phyloP scores from a whole-genome alignment of 306 rosid species.

The Vachellia collinsii region DNA sequence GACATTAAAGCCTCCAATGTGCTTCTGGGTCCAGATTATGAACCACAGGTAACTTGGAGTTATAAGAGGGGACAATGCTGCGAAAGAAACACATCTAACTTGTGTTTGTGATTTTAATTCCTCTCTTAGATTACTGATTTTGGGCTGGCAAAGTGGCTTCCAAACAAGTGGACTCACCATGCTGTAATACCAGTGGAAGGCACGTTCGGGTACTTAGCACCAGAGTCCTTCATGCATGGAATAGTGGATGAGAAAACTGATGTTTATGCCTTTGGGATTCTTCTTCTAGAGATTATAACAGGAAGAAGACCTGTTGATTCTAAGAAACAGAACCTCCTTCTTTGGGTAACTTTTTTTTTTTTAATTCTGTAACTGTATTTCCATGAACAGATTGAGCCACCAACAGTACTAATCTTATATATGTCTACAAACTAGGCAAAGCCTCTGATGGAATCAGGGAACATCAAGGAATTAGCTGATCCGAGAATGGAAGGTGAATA shows the following conservation, averaged over 20 bases:
- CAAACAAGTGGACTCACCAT: constrained; percentile 96
- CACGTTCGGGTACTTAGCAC: constrained; percentile 92
- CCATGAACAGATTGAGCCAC: not conserved
- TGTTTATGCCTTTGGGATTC: constrained; percentile 81
- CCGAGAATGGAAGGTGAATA: constrained; percentile 70
- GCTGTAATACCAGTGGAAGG: constrained; percentile 94
- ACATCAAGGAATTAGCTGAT: constrained; percentile 69
- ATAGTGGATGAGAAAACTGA: constrained; percentile 93
- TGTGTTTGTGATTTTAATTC: not conserved
- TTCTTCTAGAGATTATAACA: constrained; percentile 83
- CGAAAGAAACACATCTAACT: not conserved
- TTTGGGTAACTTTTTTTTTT: constrained; percentile 63
- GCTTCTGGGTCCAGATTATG: constrained; percentile 91
- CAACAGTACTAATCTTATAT: not conserved
- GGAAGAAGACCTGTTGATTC: constrained; percentile 93
- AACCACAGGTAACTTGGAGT: constrained; percentile 71
- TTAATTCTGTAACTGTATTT: not conserved
- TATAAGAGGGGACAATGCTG: not conserved
- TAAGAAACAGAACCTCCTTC: constrained; percentile 76
- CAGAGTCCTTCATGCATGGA: constrained; percentile 95
- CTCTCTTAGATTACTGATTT: constrained; percentile 75
- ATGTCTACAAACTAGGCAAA: constrained; percentile 56
- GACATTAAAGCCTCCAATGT: constrained; percentile 97
- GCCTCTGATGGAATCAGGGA: constrained; percentile 81
- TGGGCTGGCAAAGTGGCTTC: constrained; percentile 99